Evolutionary conservation across 1,139 yeast species (phyloP), one percentile per base, ranked within the genome.

Genomic region (Blastobotrys proliferans): DNA sequence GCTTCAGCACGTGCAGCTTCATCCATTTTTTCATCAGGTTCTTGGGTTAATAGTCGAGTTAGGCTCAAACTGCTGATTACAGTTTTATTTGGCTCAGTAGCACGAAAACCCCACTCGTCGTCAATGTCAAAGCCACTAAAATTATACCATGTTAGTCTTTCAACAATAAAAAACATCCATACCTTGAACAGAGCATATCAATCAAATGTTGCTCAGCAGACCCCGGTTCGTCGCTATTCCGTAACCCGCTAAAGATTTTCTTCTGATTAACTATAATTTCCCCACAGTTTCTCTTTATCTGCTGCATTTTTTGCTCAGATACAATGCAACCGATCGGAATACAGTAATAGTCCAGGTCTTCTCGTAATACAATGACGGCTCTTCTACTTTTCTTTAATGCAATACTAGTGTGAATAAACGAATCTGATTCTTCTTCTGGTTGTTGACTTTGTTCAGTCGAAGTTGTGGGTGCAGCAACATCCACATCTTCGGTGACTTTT

Each of bases 121-220:
- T 72, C 71, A 6, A 75, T 67, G 4, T 71, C 66, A 53, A 90
- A 86, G 0, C 99, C 99, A 1, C 95, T 27, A 11, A 11, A 11
- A 8, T 22, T n/a, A n/a, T 6, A 27, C 6, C 6, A 11, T 6
- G 30, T 27, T 27, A 27, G 30, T 11, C 14, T 6, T 11, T 16
- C n/a, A 11, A 9, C 6, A 6, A 27, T 11, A 27, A 27, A 6
- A 27, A 11, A 9, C 13, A 13, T n/a, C 9, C 35, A 31, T 31
- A 31, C 35, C 35, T 82, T 0, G 94, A 74, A 57, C 97, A 88
- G 43, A 94, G 74, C 98, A 94, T 94, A 51, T 88, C 97, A 65
- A 87, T 77, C 42, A 94, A 71, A 64, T 92, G 97, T 61, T 84
- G 92, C 62, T 94, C 99, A 0, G 98, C 97, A 6, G 95, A 83